phyloP scores from a whole-genome alignment of 2,329 filamentous ascomycete genomes.

The Tolypocladium album region DNA sequence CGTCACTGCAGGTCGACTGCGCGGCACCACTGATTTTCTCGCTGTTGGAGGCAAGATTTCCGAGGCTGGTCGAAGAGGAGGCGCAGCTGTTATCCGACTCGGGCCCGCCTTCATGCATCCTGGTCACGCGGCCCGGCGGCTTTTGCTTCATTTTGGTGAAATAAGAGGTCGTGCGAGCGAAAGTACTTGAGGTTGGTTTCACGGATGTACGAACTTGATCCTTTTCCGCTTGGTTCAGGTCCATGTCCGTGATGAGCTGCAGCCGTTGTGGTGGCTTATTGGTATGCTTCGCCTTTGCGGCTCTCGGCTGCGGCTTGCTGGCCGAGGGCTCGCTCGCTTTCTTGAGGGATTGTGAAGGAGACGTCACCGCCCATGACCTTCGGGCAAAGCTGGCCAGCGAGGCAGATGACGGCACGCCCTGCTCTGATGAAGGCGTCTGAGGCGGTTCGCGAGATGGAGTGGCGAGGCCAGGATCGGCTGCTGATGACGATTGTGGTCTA shows the following conservation, averaged over 20 bases:
- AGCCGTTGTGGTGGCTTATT: slow-evolving; percentile 15
- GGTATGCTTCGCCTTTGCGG: slow-evolving; percentile 12
- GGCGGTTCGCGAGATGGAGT: not conserved
- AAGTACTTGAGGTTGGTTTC: slow-evolving; percentile 24
- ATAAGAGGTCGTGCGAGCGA: slow-evolving; percentile 35
- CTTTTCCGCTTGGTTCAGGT: slow-evolving; percentile 9
- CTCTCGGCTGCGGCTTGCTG: slow-evolving; percentile 10
- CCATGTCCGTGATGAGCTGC: slow-evolving; percentile 15
- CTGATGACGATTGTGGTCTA: slow-evolving; percentile 14
- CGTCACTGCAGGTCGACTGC: slow-evolving; percentile 27
- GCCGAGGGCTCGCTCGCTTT: slow-evolving; percentile 15
- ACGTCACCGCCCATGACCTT: slow-evolving; percentile 39
- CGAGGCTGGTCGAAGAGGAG: slow-evolving; percentile 35
- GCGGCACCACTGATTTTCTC: slow-evolving; percentile 25
- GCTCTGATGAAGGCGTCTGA: not conserved
- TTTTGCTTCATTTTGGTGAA: slow-evolving; percentile 39
- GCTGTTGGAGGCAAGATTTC: slow-evolving; percentile 27
- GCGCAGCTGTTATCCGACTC: slow-evolving; percentile 32
- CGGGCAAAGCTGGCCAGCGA: slow-evolving; percentile 40
- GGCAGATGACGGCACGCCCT: slow-evolving; percentile 19
- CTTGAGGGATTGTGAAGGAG: slow-evolving; percentile 37
- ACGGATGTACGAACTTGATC: slow-evolving; percentile 21
- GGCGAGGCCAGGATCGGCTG: slow-evolving; percentile 10
- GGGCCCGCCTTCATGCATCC: slow-evolving; percentile 22
- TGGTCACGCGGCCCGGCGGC: slow-evolving; percentile 30